These are phyloP conservation scores for Macrocybe gigantea DNA, from an alignment of 768 basidiomycete species.

Conservation along the genomic window DNA sequence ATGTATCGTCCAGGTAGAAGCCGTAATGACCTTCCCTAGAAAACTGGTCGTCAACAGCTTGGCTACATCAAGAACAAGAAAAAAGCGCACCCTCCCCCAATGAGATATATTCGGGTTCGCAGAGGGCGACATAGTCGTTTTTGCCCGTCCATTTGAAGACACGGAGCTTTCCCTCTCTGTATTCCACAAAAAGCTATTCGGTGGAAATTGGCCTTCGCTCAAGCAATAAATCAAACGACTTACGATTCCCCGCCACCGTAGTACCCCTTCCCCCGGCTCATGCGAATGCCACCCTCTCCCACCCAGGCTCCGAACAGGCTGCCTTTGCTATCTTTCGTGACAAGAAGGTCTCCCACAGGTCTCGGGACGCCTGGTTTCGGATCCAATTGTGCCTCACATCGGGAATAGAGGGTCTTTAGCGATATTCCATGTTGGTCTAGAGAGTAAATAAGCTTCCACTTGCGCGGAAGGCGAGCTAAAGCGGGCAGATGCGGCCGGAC, in stretches of 20 bases:
- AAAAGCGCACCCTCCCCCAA: constrained; percentile 85
- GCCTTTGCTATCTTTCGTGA: constrained; percentile 58
- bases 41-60: background rate
- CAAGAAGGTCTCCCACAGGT: constrained; percentile 46
- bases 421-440: constrained; percentile 95
- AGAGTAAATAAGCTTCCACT: constrained; percentile 82
- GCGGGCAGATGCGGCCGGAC: constrained; percentile 73
- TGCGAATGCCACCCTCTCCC: constrained; percentile 66
- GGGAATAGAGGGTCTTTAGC: constrained; percentile 77
- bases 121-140: constrained; percentile 88
- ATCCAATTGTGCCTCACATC: constrained; percentile 41
- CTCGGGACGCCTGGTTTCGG: constrained; percentile 21
- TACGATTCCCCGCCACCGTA: constrained; percentile 89
- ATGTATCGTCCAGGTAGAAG: constrained; percentile 76
- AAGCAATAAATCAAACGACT: constrained; percentile 14
- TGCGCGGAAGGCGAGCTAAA: constrained; percentile 58
- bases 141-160: constrained; percentile 81
- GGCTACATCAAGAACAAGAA: constrained; percentile 1
- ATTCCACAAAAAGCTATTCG: constrained; percentile 73
- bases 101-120: constrained; percentile 73
- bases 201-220: background rate
- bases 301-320: constrained; percentile 79
- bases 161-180: constrained; percentile 40
- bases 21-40: constrained; percentile 85
- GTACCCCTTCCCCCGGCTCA: constrained; percentile 59